Evolutionary conservation across 2,329 filamentous ascomycete genomes (phyloP).

Genomic region (Ceratocystiopsis sp.): DNA sequence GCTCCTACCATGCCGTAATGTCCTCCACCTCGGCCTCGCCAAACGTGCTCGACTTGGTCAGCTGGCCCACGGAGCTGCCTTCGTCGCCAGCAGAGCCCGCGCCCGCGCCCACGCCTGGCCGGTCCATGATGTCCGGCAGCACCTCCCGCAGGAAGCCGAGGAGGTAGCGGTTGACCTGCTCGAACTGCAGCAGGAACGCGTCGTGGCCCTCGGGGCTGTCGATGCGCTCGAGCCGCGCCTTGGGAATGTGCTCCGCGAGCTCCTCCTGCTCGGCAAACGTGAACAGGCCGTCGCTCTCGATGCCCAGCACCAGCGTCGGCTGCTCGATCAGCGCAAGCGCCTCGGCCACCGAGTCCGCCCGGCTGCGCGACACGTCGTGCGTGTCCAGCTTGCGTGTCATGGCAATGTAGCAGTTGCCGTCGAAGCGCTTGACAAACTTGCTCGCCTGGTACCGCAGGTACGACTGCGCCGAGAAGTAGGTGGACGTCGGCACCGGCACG

Average conservation of each 20-base stretch:
- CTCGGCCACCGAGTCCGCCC: constrained; percentile 48
- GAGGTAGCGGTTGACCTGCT: constrained; percentile 85
- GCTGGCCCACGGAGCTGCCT: constrained; percentile 34
- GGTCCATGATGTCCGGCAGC: constrained; percentile 75
- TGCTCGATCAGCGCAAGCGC: constrained; percentile 74
- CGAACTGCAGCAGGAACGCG: constrained; percentile 89
- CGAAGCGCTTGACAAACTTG: constrained; percentile 94
- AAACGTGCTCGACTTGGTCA: constrained; percentile 81
- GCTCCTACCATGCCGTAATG: constrained; percentile 69
- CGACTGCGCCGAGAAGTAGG: constrained; percentile 96
- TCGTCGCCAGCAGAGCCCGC: constrained; percentile 16
- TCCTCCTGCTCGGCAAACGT: constrained; percentile 95
- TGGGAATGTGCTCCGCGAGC: constrained; percentile 62
- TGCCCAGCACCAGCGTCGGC: constrained; percentile 79
- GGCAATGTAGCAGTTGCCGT: constrained; percentile 97
- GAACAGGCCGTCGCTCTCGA: constrained; percentile 89
- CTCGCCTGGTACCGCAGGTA: constrained; percentile 92
- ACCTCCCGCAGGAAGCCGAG: constrained; percentile 68
- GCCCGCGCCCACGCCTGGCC: constrained; percentile 10
- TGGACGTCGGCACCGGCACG: constrained; percentile 41
- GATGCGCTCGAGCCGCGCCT: constrained; percentile 67
- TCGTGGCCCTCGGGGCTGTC: constrained; percentile 93
- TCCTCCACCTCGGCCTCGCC: constrained; percentile 93
- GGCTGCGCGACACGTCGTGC: constrained; percentile 76
- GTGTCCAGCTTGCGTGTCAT: constrained; percentile 97